phyloP scores from a whole-genome alignment of 106 monocot species.

The Allium cepa region DNA sequence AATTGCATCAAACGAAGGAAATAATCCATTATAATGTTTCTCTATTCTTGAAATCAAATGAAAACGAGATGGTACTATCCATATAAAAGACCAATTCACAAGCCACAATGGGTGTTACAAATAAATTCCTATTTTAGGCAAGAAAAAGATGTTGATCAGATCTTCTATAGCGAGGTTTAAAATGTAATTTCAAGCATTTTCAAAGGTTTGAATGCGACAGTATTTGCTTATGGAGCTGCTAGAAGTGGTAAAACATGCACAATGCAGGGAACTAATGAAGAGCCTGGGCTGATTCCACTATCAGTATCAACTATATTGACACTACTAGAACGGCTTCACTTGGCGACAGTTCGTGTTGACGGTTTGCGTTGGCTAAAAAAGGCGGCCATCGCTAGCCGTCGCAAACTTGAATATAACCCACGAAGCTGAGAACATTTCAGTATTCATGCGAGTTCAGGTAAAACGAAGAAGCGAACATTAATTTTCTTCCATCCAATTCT shows the following conservation, averaged over 20 bases:
- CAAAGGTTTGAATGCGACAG: slow-evolving; percentile 53
- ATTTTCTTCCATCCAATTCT: no score
- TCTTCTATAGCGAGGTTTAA: slow-evolving; percentile 56
- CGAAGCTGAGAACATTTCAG: no score
- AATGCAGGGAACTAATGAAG: slow-evolving; percentile 76
- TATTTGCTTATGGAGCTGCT: slow-evolving; percentile 84
- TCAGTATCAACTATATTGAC: slow-evolving; percentile 51
- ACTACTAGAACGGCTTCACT: no score
- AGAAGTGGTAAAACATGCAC: slow-evolving; percentile 95
- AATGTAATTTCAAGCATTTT: slow-evolving; percentile 60
- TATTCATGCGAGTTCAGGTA: no score
- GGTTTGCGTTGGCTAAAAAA: no score
- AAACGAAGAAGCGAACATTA: no score
- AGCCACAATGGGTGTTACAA: slow-evolving; percentile 94
- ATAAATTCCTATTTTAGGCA: slow-evolving; percentile 79
- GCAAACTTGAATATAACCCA: no score
- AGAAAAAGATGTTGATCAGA: slow-evolving; percentile 32
- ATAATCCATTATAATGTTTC: slow-evolving; percentile 26
- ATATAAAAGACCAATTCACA: slow-evolving; percentile 76
- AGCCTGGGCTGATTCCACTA: slow-evolving; percentile 61
- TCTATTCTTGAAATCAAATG: slow-evolving; percentile 20
- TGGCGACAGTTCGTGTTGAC: no score
- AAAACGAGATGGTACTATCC: slow-evolving; percentile 57
- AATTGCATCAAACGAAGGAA: slow-evolving; percentile 9
- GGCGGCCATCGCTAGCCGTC: no score